phyloP scores from a whole-genome alignment of 2,329 filamentous ascomycete species.

The Ilyonectria sp. region DNA sequence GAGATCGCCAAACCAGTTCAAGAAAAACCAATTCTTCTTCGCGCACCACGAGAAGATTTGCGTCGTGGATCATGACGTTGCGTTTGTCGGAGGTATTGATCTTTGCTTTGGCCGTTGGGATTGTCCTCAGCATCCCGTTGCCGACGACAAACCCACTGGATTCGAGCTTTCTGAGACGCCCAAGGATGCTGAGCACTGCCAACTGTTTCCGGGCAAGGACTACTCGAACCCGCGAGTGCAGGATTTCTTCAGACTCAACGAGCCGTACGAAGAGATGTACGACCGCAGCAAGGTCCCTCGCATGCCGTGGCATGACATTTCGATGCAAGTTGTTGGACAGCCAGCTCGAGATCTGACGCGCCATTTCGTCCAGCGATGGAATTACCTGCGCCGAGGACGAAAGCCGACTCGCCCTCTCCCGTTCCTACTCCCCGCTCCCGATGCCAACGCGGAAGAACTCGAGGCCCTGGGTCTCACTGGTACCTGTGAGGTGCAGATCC shows the following conservation, averaged over 20 bases:
- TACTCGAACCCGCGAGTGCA: conserved; percentile 97
- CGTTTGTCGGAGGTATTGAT: conserved; percentile 96
- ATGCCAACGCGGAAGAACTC: conserved; percentile 88
- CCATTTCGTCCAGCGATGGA: conserved; percentile 98
- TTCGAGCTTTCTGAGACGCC: conserved; percentile 84
- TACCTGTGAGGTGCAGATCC: conserved; percentile 95
- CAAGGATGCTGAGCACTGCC: conserved; percentile 93
- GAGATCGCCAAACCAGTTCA: conserved; percentile 95
- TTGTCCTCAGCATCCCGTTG: conserved; percentile 90
- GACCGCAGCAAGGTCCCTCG: conserved; percentile 88
- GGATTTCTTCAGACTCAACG: conserved; percentile 93
- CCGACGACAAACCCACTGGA: conserved; percentile 94
- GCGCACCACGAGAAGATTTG: conserved; percentile 99
- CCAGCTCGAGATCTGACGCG: conserved; percentile 93
- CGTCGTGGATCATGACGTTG: conserved; percentile 94
- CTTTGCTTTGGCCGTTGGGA: conserved; percentile 98
- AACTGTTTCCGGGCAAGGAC: conserved; percentile 97
- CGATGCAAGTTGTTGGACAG: conserved; percentile 97
- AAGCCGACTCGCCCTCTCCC: conserved; percentile 95
- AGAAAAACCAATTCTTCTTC: conserved; percentile 99
- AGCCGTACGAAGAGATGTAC: conserved; percentile 99
- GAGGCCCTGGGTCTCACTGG: conserved; percentile 91
- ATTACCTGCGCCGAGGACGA: conserved; percentile 92
- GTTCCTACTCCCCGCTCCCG: conserved; percentile 92
- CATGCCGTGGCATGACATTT: conserved; percentile 99